Evolutionary conservation across 169 alveolate species (phyloP).

Genomic region (Plasmodium inui): DNA sequence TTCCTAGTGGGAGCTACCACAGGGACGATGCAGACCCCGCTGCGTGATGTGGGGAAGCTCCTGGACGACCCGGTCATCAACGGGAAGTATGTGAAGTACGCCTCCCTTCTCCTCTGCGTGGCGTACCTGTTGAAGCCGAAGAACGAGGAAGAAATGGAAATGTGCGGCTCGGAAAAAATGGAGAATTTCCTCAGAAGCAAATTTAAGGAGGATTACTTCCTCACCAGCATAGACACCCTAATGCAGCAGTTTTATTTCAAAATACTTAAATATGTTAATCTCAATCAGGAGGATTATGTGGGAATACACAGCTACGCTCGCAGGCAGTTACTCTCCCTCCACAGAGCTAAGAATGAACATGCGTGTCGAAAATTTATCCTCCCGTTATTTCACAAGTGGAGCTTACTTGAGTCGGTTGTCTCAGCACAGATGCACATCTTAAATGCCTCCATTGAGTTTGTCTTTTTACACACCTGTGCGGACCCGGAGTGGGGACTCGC

Average conservation of each 20-base stretch:
- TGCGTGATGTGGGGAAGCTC: neutral
- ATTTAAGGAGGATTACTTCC: constrained; percentile 38
- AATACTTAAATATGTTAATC: constrained; percentile 41
- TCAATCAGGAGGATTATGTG: constrained; percentile 36
- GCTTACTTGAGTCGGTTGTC: constrained; percentile 3
- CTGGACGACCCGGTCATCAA: constrained; percentile 18
- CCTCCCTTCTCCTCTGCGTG: constrained; percentile 41
- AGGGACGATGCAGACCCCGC: neutral
- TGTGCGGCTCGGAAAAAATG: constrained; percentile 50
- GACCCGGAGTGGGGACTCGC: neutral
- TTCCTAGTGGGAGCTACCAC: neutral
- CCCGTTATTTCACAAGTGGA: constrained; percentile 59
- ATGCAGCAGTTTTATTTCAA: constrained; percentile 69
- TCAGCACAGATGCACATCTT: constrained; percentile 6
- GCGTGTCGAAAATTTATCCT: constrained; percentile 20
- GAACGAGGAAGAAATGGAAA: constrained; percentile 47
- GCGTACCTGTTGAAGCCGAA: constrained; percentile 48
- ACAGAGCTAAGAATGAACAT: constrained; percentile 37
- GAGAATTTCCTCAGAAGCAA: constrained; percentile 21
- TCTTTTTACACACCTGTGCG: neutral
- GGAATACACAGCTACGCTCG: constrained; percentile 32
- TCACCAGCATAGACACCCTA: constrained; percentile 51
- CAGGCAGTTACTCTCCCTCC: constrained; percentile 12
- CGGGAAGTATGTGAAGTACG: constrained; percentile 30
- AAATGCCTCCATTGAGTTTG: constrained; percentile 27